Conservation (phyloP, 345 rosid genomes). For the Erucastrum elatum region DNA sequence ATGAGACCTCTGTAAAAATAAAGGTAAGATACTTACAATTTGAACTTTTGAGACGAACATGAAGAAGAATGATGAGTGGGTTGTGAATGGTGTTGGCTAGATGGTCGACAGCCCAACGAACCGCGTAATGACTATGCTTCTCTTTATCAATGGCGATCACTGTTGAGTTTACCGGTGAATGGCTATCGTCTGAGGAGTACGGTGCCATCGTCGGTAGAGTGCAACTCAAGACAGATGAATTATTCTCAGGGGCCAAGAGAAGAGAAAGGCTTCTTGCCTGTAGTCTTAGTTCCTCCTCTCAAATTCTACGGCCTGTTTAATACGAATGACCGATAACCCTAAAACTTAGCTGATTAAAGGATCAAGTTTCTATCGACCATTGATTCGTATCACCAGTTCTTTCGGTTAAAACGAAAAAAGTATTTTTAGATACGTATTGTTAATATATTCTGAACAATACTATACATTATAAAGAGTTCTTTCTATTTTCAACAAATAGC, state of each 20-base stretch:
- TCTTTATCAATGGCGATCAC: slow-evolving; percentile 67
- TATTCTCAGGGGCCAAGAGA: background rate
- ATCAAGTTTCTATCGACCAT: slow-evolving; percentile 13
- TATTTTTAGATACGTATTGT: slow-evolving; percentile 24
- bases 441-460: background rate
- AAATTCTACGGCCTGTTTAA: slow-evolving; percentile 4
- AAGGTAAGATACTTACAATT: slow-evolving; percentile 58
- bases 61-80: slow-evolving; percentile 50
- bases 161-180: slow-evolving; percentile 46
- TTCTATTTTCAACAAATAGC: background rate
- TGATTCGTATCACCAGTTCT: slow-evolving; percentile 9
- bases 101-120: slow-evolving; percentile 77
- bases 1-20: background rate
- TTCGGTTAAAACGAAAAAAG: background rate
- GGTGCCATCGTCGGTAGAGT: slow-evolving; percentile 36
- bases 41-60: slow-evolving; percentile 47
- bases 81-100: slow-evolving; percentile 39
- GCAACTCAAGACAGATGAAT: background rate
- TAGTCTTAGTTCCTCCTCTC: slow-evolving; percentile 15
- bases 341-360: slow-evolving; percentile 7
- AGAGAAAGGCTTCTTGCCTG: slow-evolving; percentile 8
- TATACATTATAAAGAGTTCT: background rate
- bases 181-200: slow-evolving; percentile 35
- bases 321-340: slow-evolving; percentile 3
- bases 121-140: slow-evolving; percentile 69